These are phyloP conservation scores for Chamaecyparis obtusa DNA, from an alignment of 75 land plant genomes.

Conservation along the genomic window DNA sequence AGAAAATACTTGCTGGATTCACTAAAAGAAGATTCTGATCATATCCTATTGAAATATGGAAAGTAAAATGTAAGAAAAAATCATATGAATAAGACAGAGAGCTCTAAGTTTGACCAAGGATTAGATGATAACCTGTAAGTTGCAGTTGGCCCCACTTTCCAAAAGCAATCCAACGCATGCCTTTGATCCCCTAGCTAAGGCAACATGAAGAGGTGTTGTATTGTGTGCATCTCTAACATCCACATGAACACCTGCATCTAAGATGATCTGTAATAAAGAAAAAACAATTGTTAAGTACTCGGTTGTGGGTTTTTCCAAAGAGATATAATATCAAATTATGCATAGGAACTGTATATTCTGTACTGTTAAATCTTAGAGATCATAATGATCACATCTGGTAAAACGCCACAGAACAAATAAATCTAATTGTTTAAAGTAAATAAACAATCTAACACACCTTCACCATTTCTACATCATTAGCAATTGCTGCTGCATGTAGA, in stretches of 20 bases:
- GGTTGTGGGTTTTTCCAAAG: not conserved
- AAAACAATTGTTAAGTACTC: not conserved
- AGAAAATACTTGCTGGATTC: not conserved
- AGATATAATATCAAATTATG: not conserved
- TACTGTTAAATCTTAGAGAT: not conserved
- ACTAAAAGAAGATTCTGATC: not conserved
- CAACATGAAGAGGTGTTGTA: conserved; percentile 87
- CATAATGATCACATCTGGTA: not conserved
- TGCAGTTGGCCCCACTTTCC: conserved; percentile 81
- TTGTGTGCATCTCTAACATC: conserved; percentile 74
- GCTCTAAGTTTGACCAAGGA: not conserved
- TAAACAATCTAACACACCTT: conserved; percentile 43
- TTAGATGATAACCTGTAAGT: conserved; percentile 60
- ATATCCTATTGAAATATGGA: not conserved
- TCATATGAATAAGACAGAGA: not conserved
- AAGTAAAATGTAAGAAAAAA: not conserved
- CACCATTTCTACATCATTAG: conserved; percentile 82
- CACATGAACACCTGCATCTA: conserved; percentile 88
- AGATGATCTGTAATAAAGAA: conserved; percentile 54
- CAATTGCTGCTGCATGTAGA: conserved; percentile 82
- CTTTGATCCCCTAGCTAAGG: conserved; percentile 83
- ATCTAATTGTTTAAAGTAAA: conserved; percentile 1
- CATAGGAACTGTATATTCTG: not conserved
- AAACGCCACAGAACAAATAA: not conserved
- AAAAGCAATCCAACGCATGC: conserved; percentile 83